Conservation (phyloP, 768 basidiomycete species). For the Phanerodontia chrysosporium region DNA sequence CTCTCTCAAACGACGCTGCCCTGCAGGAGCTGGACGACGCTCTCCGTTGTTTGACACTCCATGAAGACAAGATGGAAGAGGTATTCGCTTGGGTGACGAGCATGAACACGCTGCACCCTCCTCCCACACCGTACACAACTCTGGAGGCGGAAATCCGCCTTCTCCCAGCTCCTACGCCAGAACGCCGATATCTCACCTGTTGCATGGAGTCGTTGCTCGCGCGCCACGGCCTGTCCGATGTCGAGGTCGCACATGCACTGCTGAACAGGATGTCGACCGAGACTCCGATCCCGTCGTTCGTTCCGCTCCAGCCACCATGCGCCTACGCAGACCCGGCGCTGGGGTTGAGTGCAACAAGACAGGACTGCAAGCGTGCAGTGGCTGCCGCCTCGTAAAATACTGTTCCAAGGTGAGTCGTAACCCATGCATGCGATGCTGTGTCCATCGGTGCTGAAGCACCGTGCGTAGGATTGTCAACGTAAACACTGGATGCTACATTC, state of each 20-base stretch:
- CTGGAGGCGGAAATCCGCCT: background rate
- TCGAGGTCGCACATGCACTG: background rate
- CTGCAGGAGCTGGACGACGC: background rate
- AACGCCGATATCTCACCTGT: background rate
- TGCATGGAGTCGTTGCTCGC: background rate
- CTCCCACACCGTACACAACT: background rate
- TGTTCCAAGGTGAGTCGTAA: slow-evolving; percentile 34
- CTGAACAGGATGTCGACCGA: background rate
- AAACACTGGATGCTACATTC: background rate
- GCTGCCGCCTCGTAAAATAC: slow-evolving; percentile 39
- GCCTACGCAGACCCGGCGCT: background rate
- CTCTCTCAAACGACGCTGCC: background rate
- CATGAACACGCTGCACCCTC: background rate
- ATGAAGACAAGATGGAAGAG: background rate
- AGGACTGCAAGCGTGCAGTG: slow-evolving; percentile 22
- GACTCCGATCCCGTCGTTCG: background rate
- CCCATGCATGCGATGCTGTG: background rate
- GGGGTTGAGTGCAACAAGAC: slow-evolving; percentile 22
- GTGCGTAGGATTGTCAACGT: background rate
- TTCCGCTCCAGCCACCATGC: background rate
- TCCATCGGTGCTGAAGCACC: background rate
- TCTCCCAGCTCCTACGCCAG: background rate
- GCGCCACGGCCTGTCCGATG: background rate
- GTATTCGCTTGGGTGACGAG: background rate
- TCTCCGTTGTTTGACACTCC: background rate